Base-by-base conservation (phyloP, 306 rosid genomes). In the Macrotyloma uniflorum region DNA sequence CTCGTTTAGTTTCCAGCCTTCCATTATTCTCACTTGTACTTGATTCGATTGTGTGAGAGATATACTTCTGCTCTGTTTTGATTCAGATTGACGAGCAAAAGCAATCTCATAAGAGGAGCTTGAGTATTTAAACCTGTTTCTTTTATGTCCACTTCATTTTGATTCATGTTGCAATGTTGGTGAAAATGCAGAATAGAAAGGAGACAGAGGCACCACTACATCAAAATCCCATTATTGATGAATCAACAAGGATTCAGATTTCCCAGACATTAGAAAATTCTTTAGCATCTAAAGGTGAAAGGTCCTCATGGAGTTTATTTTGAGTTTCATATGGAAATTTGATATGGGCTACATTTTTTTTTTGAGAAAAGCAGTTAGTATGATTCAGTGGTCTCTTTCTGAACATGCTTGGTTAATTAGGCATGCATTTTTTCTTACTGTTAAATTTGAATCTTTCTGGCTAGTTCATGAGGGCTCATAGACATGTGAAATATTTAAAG, bases 171-270 rank as follows among this genome's bases (percentile, higher is more conserved):
- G 45, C n/a, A 16, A 49, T 32, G 45, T 16, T 0, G 11, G 9
- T 11, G 12, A 30, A 70, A 30, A 49, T 32, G 62, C 28, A 70
- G 75, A 70, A 50, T 32, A 12, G 33, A 9, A 26, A 66, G 35
- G 30, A 30, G 62, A 26, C 18, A 5, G 42, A 9, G 62, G 19
- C 26, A 49, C 46, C 62, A 11, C 47, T n/a, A 18, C 46, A 30
- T 32, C 62, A 50, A 70, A 70, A 70, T 28, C 38, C 61, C 42
- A 16, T 45, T 70, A 5, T 30, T 49, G 45, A 70, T 70, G 75
- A 70, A 50, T 70, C 19, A 4, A 18, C 19, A 3, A 49, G 19
- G 75, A 70, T 18, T n/a, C 19, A 5, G 46, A 30, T 70, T 70
- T 70, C 32, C 12, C 75, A 30, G 42, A 50, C 28, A n/a, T 50